Evolutionary conservation across 2,329 filamentous ascomycete genomes (phyloP), one percentile per base, ranked within the genome.

Genomic region (Fusarium sp.): DNA sequence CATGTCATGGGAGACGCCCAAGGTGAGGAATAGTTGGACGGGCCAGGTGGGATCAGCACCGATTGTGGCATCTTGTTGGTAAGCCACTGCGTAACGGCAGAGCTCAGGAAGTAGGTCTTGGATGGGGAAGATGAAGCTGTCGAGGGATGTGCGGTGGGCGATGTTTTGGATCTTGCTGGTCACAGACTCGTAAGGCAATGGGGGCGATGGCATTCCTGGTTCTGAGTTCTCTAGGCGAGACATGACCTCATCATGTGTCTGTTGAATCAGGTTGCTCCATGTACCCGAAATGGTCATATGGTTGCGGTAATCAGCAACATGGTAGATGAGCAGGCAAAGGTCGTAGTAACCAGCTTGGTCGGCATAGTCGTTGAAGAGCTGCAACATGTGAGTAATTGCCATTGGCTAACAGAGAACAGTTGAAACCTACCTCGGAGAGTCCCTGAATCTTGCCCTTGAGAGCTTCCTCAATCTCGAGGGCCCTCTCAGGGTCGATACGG

Each of bases 281-380:
- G 94, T 97, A 44, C 91, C 88, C 61, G 89, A 88, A 77, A 99
- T 96, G 71, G 96, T 93, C 46, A 93, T 91, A 4, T 94, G 88
- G 78, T 96, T 97, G 77, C 96, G 93, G 85, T 97, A 94, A 82
- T 98, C 95, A 50, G 96, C 96, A 2, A 93, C 90, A 81, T 97
- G 93, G 85, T 95, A 98, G 78, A 99, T 97, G 67, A 96, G 88
- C 13, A 99, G 89, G 80, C 94, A 97, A 57, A 99, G 89, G 80
- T 98, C 96, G 83, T 95, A 96, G 86, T 99, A 99, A 56, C 91
- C 92, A 5, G 94, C 96, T 78, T 94, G 92, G 79, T 98, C 95
- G 62, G 95, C 94, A 78, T 95, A 99, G 72, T 91, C 86, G 80
- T 98, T 97, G 85, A 94, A 99, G n/a, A 99, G 90, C 91, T 97